Base-by-base conservation (phyloP, 441 rosid species). In the Pelargonium citronellum region DNA sequence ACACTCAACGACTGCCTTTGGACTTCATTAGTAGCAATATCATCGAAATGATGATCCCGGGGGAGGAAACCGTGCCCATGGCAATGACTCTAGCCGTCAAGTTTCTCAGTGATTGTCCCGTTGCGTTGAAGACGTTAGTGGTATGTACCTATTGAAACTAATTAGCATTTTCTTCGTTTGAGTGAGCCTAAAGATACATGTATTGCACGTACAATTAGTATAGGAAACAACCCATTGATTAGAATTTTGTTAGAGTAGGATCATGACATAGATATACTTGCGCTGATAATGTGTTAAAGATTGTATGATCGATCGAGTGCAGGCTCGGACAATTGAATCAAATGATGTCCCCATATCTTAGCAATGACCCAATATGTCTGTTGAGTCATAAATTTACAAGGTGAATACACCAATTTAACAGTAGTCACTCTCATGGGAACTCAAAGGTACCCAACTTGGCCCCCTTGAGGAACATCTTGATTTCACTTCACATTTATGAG, bases 31-130 rank as follows among this genome's bases (percentile, higher is more conserved):
- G 86, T 24, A 85, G 89, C 8, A 86, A 81, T 76, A 84, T 88
- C 71, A 79, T 88, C 13, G 93, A 88, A 83, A 86, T 88, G 93
- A 86, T 88, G 87, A 86, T 88, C 72, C 93, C 93, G 0, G 93
- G 93, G 55, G 91, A 86, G 72, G 93, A 88, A 77, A 88, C 91
- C 3, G 83, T 86, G 71, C 93, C 93, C 20, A 86, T 74, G 73
- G 91, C 93, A 72, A 85, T 88, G 84, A 88, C 93, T 4, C 70
- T 85, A 5, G 93, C 89, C 15, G 84, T 88, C 70, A 86, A 85
- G 71, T 88, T 80, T 77, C 73, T 88, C 64, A 79, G 83, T 61
- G 84, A 86, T 83, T 76, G 58, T 9, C 86, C 89, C 53, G 79
- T 74, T 46, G 87, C 86, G 0, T 74, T 84, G 61, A 79, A 83